Evolutionary conservation across 2,329 filamentous ascomycete species (phyloP), one percentile per base, ranked within the genome.

Genomic region (Seiridium unicorne): DNA sequence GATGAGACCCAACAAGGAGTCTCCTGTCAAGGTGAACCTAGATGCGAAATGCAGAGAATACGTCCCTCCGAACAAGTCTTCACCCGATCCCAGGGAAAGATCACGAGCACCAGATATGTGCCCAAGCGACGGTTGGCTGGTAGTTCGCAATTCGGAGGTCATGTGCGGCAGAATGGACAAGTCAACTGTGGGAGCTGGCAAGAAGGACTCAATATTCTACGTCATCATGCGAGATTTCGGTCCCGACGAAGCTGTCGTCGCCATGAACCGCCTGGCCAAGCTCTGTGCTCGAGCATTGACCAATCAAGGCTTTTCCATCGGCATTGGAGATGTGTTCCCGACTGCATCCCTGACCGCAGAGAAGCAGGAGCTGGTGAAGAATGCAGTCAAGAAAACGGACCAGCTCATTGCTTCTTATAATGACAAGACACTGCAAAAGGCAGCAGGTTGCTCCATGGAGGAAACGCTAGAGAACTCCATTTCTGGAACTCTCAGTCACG

Each of bases 81-180:
- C 81, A 3, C 76, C 83, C 1, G 84, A 83, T 1, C 78, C 78
- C 57, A 76, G 79, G 31, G 42, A 78, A 62, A 77, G 76, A 61
- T 58, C 49, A 49, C 85, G 76, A 55, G 71, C 71, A 49, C 86
- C 88, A 1, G 88, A 92, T 64, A 88, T 96, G 78, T 91, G 94
- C 69, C 86, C 90, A 13, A 92, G 95, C 65, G 95, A 99, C 73
- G 88, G 89, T 6, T 98, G 92, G 84, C 81, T 99, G 8, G 92
- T 97, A 11, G 89, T 99, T 63, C 90, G 94, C 60, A 98, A 99
- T 72, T 98, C 94, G 0, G 93, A 97, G 73, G 88, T 98, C 63
- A 96, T 99, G 91, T 98, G 94, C 71, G 95, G 95, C 62, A 86
- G 89, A 61, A 97, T 98, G 93, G 95, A 99, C 79, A 99, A 99